Conservation (phyloP, 768 basidiomycete genomes). For the Boletus subparvulus region DNA sequence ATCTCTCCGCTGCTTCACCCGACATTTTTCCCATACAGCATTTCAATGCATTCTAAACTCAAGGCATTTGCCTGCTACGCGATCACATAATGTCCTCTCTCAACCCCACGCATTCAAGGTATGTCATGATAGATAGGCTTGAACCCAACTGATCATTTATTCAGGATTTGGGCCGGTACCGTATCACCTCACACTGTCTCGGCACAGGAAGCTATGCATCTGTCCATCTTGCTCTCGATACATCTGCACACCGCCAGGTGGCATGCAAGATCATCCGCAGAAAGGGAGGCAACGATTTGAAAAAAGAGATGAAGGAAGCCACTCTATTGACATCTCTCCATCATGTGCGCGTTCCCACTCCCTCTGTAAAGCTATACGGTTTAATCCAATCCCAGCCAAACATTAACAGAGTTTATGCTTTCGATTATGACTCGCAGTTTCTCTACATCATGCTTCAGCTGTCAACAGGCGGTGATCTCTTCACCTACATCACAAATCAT, state of each 20-base stretch:
- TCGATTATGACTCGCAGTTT: conserved; percentile 60
- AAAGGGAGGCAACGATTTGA: conserved; percentile 40
- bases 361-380: background rate
- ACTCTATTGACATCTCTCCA: conserved; percentile 66
- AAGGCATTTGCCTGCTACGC: conserved; percentile 50
- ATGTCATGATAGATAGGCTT: conserved; percentile 3
- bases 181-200: conserved; percentile 76
- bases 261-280: conserved; percentile 83
- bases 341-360: conserved; percentile 52
- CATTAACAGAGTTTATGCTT: conserved; percentile 75
- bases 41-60: conserved; percentile 66
- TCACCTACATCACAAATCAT: conserved; percentile 74
- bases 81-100: conserved; percentile 62
- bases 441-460: conserved; percentile 85
- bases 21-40: conserved; percentile 35
- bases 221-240: conserved; percentile 76
- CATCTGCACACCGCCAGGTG: conserved; percentile 62
- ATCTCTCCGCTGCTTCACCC: background rate
- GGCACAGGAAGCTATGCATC: conserved; percentile 82
- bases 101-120: conserved; percentile 55
- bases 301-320: conserved; percentile 74
- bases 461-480: conserved; percentile 85
- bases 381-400: conserved; percentile 54
- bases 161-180: conserved; percentile 64
- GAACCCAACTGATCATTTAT: background rate